Percentiles rank a stretch among this genome's conserved stretches.
These are phyloP conservation scores for Balamuthia mandrillaris DNA, from an alignment of 208 protist species.

Conservation along the genomic window DNA sequence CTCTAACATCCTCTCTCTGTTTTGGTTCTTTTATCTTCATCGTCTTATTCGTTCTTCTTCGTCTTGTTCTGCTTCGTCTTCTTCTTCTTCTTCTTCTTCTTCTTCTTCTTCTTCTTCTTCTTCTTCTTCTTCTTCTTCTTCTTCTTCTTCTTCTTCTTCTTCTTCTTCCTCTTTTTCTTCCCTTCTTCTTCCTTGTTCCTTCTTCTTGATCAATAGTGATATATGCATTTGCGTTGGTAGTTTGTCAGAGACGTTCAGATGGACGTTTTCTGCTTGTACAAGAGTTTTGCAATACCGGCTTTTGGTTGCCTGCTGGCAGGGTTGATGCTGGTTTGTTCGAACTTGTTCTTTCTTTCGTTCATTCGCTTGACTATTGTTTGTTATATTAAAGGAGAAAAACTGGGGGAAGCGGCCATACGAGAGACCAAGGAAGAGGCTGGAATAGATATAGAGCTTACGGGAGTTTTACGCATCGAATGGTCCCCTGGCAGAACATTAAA, in stretches of 20 bases:
- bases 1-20: too few species aligned
- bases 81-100: background rate
- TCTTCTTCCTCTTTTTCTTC: background rate
- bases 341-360: background rate
- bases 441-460: constrained; percentile 58
- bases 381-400: background rate
- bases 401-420: constrained; percentile 36
- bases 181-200: background rate
- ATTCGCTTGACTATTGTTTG: background rate
- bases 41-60: background rate
- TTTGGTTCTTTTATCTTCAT: too few species aligned
- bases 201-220: constrained; percentile 11
- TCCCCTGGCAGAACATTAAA: background rate
- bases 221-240: constrained; percentile 47
- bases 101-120: background rate
- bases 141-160: background rate
- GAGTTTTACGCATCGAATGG: constrained; percentile 53
- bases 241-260: constrained; percentile 22
- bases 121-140: background rate
- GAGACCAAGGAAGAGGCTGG: constrained; percentile 64
- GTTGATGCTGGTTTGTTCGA: constrained; percentile 42
- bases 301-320: constrained; percentile 56
- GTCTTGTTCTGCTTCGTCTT: background rate
- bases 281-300: constrained; percentile 49
- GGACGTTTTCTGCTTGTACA: constrained; percentile 49